phyloP scores from a whole-genome alignment of 129 eudicot species.

The Flaveria ramosissima region DNA sequence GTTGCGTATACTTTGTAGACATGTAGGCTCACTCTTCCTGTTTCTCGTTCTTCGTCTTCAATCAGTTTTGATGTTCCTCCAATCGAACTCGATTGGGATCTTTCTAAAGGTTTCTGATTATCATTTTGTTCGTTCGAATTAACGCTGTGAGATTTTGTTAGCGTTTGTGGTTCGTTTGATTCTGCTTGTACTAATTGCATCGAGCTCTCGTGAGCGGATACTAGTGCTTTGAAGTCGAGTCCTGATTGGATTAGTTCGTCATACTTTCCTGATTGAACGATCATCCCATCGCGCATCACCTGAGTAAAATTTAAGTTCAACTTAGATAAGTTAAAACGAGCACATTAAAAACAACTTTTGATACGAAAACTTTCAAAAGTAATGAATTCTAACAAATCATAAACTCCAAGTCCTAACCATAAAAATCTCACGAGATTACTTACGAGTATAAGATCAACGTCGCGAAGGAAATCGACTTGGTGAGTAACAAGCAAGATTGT shows the following conservation, averaged over 20 bases:
- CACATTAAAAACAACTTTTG: background rate
- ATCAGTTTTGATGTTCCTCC: conserved; percentile 60
- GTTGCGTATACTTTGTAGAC: conserved; percentile 63
- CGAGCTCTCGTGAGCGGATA: conserved; percentile 68
- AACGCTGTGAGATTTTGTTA: conserved; percentile 27
- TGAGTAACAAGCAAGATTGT: conserved; percentile 87
- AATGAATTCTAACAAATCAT: background rate
- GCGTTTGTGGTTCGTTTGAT: conserved; percentile 20
- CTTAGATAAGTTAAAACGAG: background rate
- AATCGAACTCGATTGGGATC: conserved; percentile 33
- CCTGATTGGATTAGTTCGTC: conserved; percentile 52
- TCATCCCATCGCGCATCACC: conserved; percentile 77
- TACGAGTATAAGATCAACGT: conserved; percentile 74
- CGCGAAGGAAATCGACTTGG: conserved; percentile 87
- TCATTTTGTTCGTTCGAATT: conserved; percentile 19
- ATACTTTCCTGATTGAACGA: conserved; percentile 77
- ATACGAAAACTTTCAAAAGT: background rate
- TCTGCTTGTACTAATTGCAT: conserved; percentile 66
- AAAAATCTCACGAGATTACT: conserved; percentile 22
- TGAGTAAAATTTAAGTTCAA: conserved; percentile 4
- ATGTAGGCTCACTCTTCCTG: conserved; percentile 51
- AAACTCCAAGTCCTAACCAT: no score
- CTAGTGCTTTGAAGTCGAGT: conserved; percentile 64
- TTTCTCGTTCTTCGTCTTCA: conserved; percentile 71
- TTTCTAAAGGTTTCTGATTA: conserved; percentile 31